Conservation (phyloP, 108 stramenopile species). For the Hondaea fermentalgiana region DNA sequence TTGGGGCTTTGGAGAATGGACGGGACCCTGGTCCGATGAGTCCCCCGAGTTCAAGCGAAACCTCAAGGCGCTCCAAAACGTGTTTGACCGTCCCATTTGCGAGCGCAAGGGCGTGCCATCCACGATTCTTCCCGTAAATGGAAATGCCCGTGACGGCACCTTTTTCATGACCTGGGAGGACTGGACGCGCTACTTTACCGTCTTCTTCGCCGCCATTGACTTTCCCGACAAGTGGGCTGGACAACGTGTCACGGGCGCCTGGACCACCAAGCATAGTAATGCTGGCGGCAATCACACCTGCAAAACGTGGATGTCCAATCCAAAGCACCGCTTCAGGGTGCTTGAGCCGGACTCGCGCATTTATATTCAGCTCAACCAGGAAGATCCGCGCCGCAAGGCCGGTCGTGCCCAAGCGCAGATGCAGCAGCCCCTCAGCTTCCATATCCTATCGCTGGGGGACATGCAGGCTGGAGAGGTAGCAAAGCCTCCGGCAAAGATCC, state of each 20-base stretch:
- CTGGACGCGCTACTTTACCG: slow-evolving; percentile 21
- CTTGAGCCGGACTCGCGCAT: neutral
- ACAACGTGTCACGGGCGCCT: neutral
- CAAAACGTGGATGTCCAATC: neutral
- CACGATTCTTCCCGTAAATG: neutral
- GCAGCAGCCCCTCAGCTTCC: neutral
- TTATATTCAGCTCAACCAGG: neutral
- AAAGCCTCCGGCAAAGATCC: neutral
- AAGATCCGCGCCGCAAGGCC: neutral
- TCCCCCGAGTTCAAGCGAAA: slow-evolving; percentile 18
- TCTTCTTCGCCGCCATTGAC: neutral
- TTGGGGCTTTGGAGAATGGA: slow-evolving; percentile 38
- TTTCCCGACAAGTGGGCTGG: neutral
- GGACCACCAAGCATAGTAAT: neutral
- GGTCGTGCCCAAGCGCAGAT: neutral
- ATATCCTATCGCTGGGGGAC: neutral
- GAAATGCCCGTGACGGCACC: slow-evolving; percentile 30
- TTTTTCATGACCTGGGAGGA: slow-evolving; percentile 44
- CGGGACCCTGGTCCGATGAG: slow-evolving; percentile 33
- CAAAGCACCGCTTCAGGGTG: neutral
- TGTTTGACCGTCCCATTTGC: neutral
- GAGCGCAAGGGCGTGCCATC: neutral
- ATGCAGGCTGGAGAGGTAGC: no score
- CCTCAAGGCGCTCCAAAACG: neutral
- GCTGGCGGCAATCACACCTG: neutral